Base-by-base conservation (phyloP, 257 asterid species). In the Solanum ossicruentum region DNA sequence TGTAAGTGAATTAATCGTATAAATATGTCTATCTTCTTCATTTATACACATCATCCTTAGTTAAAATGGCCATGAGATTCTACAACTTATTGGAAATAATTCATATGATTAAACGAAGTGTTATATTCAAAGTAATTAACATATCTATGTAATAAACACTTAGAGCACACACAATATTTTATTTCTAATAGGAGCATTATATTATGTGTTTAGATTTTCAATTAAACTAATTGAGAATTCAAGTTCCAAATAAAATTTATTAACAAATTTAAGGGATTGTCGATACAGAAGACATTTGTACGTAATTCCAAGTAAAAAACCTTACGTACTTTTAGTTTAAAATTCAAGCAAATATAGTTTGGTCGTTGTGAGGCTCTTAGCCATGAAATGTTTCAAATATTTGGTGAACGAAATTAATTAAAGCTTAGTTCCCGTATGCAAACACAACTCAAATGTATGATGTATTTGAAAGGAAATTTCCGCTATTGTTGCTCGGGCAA, bases 161-260 rank as follows among this genome's bases (percentile, higher is more conserved):
- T 18, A 23, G 6, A 57, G 20, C 23, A 0, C 63, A 20, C 3
- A 57, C 0, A 57, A 9, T 36, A 36, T 58, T 58, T 23, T 45
- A 1, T 58, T 58, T 58, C 66, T n/a, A n/a, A 58, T 4, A 58
- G 7, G 7, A 43, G n/a, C 13, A 9, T 12, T 58, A 57, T 58
- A 20, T 0, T 58, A 58, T 58, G 13, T 9, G 0, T 58, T 58
- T 20, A 58, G 0, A 0, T 1, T 58, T 58, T 58, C 28, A 20
- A 58, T 4, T 9, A n/a, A 20, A 20, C n/a, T 0, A 58, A 58
- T 0, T 58, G 0, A 0, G 3, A 20, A 12, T 58, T 58, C 0
- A 3, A 58, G 0, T 3, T 58, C 0, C 10, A 20, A 20, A 58
- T 58, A 58, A 58, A 58, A 58, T 20, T 58, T 3, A 58, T 58